A percentile compares a stretch with the other conserved stretches of the same genome.
phyloP scores from a whole-genome alignment of 805 yeast species.

The Zygotorulaspora florentina region DNA sequence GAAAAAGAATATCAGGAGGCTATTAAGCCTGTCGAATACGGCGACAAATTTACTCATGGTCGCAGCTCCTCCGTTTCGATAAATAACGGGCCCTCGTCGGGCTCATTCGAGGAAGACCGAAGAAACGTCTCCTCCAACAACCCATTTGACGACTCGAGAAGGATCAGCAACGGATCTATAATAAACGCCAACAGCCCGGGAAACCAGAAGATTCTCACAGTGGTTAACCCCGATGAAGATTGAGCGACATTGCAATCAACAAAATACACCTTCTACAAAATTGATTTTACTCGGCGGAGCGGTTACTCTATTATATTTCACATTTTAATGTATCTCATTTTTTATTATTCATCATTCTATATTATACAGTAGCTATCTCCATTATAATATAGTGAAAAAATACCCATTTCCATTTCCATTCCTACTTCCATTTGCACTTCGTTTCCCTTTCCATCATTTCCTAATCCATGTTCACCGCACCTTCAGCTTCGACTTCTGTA shows the following conservation, averaged over 20 bases:
- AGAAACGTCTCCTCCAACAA: constrained; percentile 34
- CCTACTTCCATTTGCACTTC: too few relatives aligned
- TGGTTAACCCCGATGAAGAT: constrained; percentile 78
- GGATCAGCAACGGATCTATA: constrained; percentile 79
- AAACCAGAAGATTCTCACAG: constrained; percentile 63
- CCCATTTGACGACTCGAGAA: constrained; percentile 74
- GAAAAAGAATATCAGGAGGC: constrained; percentile 59
- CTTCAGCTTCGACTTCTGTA: too few relatives aligned
- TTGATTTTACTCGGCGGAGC: too few relatives aligned
- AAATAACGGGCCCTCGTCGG: constrained; percentile 12
- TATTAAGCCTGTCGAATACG: constrained; percentile 42
- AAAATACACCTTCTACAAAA: too few relatives aligned
- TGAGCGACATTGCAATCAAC: not conserved
- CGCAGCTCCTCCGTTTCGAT: constrained; percentile 12
- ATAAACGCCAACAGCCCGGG: constrained; percentile 76
- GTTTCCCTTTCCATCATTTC: too few relatives aligned
- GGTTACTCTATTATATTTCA: not conserved
- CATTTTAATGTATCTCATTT: not conserved
- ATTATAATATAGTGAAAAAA: not conserved
- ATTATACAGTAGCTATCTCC: not conserved
- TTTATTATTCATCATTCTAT: not conserved
- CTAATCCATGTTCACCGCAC: too few relatives aligned
- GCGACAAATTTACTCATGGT: constrained; percentile 12
- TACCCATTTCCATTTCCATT: not conserved
- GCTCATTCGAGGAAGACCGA: constrained; percentile 12